Percentiles rank a stretch among this genome's conserved stretches.
phyloP scores from a whole-genome alignment of 2,329 filamentous ascomycete genomes.

The Colletotrichum sp. region DNA sequence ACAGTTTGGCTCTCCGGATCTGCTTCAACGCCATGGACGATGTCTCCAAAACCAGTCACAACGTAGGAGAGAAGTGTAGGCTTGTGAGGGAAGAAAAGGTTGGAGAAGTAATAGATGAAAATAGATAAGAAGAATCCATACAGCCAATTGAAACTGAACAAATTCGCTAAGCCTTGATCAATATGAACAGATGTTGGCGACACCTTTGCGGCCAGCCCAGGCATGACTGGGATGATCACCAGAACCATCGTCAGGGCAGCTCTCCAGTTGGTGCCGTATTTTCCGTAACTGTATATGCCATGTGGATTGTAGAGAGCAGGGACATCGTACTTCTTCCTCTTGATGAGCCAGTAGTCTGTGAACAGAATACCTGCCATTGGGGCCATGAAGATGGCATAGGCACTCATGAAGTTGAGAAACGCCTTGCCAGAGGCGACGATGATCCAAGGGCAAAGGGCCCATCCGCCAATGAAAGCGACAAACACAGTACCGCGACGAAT shows the following conservation, averaged over 20 bases:
- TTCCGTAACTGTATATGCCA: background rate
- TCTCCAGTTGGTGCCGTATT: conserved; percentile 27
- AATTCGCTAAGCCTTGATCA: conserved; percentile 26
- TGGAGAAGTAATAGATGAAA: background rate
- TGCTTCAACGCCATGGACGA: background rate
- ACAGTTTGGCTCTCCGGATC: background rate
- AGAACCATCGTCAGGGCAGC: conserved; percentile 31
- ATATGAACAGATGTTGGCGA: conserved; percentile 27
- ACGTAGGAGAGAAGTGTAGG: background rate
- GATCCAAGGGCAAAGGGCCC: conserved; percentile 40
- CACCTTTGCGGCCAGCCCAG: conserved; percentile 27
- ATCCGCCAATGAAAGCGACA: conserved; percentile 11
- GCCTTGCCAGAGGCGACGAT: conserved; percentile 33
- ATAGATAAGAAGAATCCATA: conserved; percentile 29
- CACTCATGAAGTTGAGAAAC: conserved; percentile 36
- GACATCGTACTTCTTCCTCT: conserved; percentile 25
- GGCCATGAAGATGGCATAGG: conserved; percentile 39
- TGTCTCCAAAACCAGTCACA: background rate
- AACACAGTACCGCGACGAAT: background rate
- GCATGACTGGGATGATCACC: conserved; percentile 29
- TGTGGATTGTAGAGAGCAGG: background rate
- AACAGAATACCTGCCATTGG: conserved; percentile 47
- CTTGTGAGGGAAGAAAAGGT: background rate
- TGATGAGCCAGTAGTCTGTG: conserved; percentile 44
- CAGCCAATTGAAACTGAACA: conserved; percentile 34